Conservation (phyloP, 2,329 filamentous ascomycete genomes). For the Macrophomina phaseolina region DNA sequence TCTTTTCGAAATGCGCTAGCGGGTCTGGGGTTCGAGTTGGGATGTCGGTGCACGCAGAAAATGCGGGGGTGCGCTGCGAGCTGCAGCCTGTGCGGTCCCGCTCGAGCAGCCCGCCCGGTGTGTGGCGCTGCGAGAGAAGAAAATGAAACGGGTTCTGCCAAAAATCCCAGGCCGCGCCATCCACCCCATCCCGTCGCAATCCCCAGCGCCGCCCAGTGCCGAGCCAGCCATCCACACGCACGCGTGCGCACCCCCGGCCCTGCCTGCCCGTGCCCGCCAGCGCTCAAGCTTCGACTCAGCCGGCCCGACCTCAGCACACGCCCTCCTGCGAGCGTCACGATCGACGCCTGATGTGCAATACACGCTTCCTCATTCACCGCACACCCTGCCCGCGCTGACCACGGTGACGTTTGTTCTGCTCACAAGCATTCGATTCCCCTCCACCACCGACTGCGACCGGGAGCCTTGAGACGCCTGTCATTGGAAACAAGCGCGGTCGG, state of each 20-base stretch:
- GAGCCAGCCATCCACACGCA: neutral
- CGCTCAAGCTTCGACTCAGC: conserved; percentile 9
- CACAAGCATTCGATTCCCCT: neutral
- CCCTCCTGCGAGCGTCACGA: conserved; percentile 8
- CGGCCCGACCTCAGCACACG: conserved; percentile 12
- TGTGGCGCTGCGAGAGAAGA: conserved; percentile 11
- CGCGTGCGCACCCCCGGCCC: neutral
- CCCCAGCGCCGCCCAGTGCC: neutral
- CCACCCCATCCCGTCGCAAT: neutral
- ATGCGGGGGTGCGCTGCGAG: conserved; percentile 7
- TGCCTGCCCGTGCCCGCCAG: neutral
- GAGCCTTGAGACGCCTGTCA: conserved; percentile 17
- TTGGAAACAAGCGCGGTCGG: conserved; percentile 2
- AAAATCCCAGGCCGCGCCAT: neutral
- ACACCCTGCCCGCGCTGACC: conserved; percentile 11
- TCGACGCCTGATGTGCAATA: conserved; percentile 21
- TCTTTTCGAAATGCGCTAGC: conserved; percentile 9
- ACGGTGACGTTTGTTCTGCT: conserved; percentile 7
- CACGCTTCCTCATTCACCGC: conserved; percentile 21
- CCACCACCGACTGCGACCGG: neutral
- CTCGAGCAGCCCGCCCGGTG: neutral
- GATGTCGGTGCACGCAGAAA: conserved; percentile 9
- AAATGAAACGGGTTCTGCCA: conserved; percentile 3
- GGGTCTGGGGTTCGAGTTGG: conserved; percentile 15
- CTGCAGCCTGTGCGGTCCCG: conserved; percentile 12